Evolutionary conservation across 768 basidiomycete species (phyloP), one percentile per base, ranked within the genome.

Genomic region (Kwoniella mangroviensis): DNA sequence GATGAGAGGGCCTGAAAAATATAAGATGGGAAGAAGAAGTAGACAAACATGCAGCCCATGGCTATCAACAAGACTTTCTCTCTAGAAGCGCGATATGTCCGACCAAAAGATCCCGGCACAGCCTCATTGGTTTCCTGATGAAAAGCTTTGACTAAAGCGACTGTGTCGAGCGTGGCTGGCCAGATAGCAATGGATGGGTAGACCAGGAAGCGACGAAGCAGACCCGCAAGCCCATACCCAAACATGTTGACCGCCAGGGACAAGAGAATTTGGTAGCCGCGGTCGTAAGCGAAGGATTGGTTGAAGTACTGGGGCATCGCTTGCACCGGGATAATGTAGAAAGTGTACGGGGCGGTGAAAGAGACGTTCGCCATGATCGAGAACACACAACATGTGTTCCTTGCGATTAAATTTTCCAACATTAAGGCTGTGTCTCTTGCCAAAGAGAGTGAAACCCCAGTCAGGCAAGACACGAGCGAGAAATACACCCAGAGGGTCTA

Each of bases 161-260:
- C 45, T 3, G 59, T 68, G 28, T 41, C 63, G 19, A 68, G 26
- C 3, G 67, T 28, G 19, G 49, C 59, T 12, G 67, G 67, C 67
- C 67, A 68, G 49, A 68, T 42, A 68, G 42, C 41, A 9, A 63
- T 6, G 4, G 94, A 93, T 0, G 96, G 96, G 91, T 91, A 94
- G 0, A 98, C 94, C 76, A 98, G 85, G 84, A 96, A 94, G 28
- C 93, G 86, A 57, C 94, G 86, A 76, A 91, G 92, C 26, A 97
- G 79, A 3, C 96, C 97, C 2, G 94, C 94, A n/a, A 96, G 86
- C 28, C 92, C 93, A 78, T 97, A 95, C 1, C 95, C 96, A 0
- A 92, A 92, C 67, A 96, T 85, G 84, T 98, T 93, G 3, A 93
- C 94, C 26, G 92, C 91, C 28, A 91, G 85, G 4, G 91, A 83